phyloP scores from a whole-genome alignment of 1,284 basidiomycete species.

The Irpex sp. region DNA sequence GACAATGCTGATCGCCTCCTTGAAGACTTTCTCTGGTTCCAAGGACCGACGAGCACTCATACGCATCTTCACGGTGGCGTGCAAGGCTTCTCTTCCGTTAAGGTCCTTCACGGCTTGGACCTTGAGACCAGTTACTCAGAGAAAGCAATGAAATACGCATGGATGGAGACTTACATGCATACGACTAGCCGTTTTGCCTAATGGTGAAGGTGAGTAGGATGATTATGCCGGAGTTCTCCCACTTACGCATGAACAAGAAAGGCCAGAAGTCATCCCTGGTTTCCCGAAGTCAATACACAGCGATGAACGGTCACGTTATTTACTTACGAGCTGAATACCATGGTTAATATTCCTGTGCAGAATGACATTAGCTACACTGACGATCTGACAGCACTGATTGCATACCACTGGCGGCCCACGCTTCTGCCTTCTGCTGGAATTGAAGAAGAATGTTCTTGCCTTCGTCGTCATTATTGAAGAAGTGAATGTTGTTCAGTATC shows the following conservation, averaged over 20 bases:
- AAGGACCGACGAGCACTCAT: conserved; percentile 25
- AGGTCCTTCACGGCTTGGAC: conserved; percentile 77
- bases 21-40: conserved; percentile 35
- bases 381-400: neutral
- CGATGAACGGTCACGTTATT: neutral
- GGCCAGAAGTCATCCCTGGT: conserved; percentile 79
- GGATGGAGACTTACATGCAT: conserved; percentile 52
- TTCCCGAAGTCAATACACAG: conserved; percentile 3
- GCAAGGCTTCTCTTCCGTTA: conserved; percentile 53
- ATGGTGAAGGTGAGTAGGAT: conserved; percentile 8
- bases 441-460: conserved; percentile 77
- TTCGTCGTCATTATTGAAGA: conserved; percentile 77
- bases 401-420: conserved; percentile 73
- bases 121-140: conserved; percentile 25
- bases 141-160: neutral
- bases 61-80: conserved; percentile 58
- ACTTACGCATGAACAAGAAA: conserved; percentile 61
- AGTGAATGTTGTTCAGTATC: conserved; percentile 77
- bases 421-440: conserved; percentile 80
- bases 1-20: conserved; percentile 54
- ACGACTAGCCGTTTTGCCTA: conserved; percentile 68
- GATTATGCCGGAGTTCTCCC: neutral
- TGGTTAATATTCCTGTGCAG: conserved; percentile 62
- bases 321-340: conserved; percentile 75
- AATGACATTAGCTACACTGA: neutral